These are phyloP conservation scores for Pestalotiopsis sp. DNA, from an alignment of 2,329 filamentous ascomycete species.

Conservation along the genomic window DNA sequence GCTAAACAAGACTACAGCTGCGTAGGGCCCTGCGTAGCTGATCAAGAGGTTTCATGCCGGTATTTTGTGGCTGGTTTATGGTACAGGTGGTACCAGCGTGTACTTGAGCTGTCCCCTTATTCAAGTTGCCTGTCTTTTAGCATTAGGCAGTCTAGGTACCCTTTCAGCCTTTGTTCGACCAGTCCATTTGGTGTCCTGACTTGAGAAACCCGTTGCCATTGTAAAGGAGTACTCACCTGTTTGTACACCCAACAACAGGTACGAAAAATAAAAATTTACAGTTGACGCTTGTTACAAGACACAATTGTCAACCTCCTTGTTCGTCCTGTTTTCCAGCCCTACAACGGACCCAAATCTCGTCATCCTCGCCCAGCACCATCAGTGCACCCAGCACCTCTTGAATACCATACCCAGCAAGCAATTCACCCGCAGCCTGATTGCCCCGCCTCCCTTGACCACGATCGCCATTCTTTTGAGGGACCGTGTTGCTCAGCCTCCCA, in stretches of 20 bases:
- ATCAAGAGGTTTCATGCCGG: neutral
- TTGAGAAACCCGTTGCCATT: neutral
- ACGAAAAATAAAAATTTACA: neutral
- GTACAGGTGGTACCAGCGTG: too few relatives aligned
- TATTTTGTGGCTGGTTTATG: too few relatives aligned
- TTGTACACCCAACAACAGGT: neutral
- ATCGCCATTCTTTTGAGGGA: conserved; percentile 10
- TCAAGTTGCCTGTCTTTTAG: neutral
- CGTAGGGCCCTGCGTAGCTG: neutral
- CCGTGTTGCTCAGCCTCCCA: conserved; percentile 13
- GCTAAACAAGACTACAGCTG: neutral
- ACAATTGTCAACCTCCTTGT: neutral
- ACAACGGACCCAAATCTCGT: neutral
- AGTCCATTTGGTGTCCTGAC: neutral
- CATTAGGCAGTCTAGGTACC: neutral
- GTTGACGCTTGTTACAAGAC: neutral
- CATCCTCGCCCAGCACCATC: neutral
- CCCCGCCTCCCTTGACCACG: conserved; percentile 10
- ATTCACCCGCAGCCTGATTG: neutral
- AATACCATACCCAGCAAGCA: neutral
- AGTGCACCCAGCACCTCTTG: neutral
- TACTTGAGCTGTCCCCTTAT: neutral
- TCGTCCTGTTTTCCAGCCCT: neutral
- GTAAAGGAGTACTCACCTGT: neutral
- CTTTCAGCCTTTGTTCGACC: neutral